Percentiles rank a stretch among this genome's conserved stretches.
Evolutionary conservation across 1,284 basidiomycete species (phyloP).

Genomic region (Takashimella tepidaria): DNA sequence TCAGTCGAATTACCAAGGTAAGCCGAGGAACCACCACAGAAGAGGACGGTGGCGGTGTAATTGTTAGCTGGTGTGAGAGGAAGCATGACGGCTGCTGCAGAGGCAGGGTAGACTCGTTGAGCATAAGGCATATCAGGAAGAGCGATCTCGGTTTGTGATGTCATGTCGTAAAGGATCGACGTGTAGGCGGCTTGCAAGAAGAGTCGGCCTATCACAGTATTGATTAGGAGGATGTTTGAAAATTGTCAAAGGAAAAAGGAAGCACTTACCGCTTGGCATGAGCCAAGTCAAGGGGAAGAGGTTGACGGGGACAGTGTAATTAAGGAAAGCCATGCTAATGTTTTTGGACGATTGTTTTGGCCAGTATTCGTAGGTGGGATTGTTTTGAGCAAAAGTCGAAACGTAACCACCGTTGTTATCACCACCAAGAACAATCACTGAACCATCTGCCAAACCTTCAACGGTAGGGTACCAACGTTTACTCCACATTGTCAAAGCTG

Average conservation of each 20-base stretch:
- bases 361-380: conserved; percentile 70
- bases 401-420: conserved; percentile 56
- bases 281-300: conserved; percentile 80
- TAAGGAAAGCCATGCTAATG: conserved; percentile 70
- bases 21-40: conserved; percentile 75
- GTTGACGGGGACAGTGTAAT: conserved; percentile 81
- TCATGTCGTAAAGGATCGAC: conserved; percentile 44
- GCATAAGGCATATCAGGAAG: conserved; percentile 53
- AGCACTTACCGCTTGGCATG: conserved; percentile 67
- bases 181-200: conserved; percentile 65
- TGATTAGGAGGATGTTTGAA: conserved; percentile 19
- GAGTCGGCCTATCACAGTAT: too few species aligned
- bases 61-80: conserved; percentile 85
- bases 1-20: conserved; percentile 36
- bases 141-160: conserved; percentile 26
- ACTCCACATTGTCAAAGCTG: conserved; percentile 46
- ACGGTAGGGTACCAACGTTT: conserved; percentile 75
- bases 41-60: conserved; percentile 76
- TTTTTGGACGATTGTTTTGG: conserved; percentile 57
- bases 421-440: conserved; percentile 51
- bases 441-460: conserved; percentile 51
- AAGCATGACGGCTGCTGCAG: conserved; percentile 81
- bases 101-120: conserved; percentile 83
- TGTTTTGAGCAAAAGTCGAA: conserved; percentile 63
- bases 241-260: background rate